Percentiles rank a stretch among this genome's conserved stretches.
Conservation (phyloP, 768 basidiomycete species). For the Pleurotus platypus region DNA sequence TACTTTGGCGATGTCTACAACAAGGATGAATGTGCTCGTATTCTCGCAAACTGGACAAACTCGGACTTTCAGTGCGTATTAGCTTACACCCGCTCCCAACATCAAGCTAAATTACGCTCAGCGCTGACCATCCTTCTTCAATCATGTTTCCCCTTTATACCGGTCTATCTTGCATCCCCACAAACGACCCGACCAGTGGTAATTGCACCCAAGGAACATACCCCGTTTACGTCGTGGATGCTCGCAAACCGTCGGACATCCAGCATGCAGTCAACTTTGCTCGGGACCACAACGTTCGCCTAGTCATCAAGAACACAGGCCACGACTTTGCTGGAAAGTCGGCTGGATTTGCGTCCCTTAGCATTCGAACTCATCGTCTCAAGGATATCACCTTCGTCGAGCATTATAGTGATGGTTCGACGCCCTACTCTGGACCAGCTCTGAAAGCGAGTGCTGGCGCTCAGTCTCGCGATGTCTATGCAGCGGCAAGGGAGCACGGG, state of each 20-base stretch:
- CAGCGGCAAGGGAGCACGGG: slow-evolving; percentile 14
- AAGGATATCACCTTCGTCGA: slow-evolving; percentile 20
- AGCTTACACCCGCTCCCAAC: neutral
- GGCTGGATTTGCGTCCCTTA: slow-evolving; percentile 26
- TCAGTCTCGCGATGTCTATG: slow-evolving; percentile 16
- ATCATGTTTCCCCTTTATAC: slow-evolving; percentile 2
- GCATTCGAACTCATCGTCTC: slow-evolving; percentile 27
- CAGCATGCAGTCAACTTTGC: slow-evolving; percentile 28
- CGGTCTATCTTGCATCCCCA: neutral
- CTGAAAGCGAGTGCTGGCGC: slow-evolving; percentile 27
- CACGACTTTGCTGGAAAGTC: slow-evolving; percentile 34
- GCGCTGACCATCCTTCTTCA: neutral
- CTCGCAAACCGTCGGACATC: neutral
- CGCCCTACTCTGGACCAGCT: slow-evolving; percentile 19
- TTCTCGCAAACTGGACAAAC: slow-evolving; percentile 1
- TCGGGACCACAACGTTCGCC: slow-evolving; percentile 21
- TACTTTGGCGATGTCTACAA: neutral
- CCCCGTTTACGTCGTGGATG: neutral
- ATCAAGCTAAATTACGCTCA: neutral
- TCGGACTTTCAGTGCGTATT: slow-evolving; percentile 1
- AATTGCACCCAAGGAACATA: neutral
- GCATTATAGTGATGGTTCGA: slow-evolving; percentile 9
- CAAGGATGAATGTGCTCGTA: neutral
- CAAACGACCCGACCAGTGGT: neutral
- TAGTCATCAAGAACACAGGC: slow-evolving; percentile 27